Percentiles rank a stretch among this genome's conserved stretches.
Conservation (phyloP, 2,329 filamentous ascomycete species). For the Phyllosticta citribraziliensis region DNA sequence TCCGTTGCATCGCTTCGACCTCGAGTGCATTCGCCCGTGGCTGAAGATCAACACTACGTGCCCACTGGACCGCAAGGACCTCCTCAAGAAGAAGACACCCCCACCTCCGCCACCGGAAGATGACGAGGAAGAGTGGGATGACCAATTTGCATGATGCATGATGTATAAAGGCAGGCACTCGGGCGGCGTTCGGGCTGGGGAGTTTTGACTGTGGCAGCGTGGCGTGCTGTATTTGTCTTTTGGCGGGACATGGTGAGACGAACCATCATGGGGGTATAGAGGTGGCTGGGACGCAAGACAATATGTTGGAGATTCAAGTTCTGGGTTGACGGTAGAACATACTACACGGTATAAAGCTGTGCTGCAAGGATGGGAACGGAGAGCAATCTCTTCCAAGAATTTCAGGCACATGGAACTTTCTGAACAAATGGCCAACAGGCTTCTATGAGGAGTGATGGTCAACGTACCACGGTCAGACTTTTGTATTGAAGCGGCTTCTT, state of each 20-base stretch:
- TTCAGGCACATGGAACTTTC: no score
- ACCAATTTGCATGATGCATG: not conserved
- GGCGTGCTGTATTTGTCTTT: not conserved
- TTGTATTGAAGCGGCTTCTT: no score
- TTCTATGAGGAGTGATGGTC: no score
- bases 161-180: not conserved
- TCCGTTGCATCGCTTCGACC: slow-evolving; percentile 51
- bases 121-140: slow-evolving; percentile 30
- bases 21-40: slow-evolving; percentile 57
- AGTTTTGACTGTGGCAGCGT: not conserved
- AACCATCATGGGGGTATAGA: not conserved
- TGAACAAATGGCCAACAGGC: no score
- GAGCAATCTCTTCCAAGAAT: not conserved
- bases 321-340: no score
- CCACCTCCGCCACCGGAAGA: slow-evolving; percentile 33
- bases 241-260: not conserved
- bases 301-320: no score
- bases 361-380: no score
- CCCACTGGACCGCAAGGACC: slow-evolving; percentile 50
- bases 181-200: slow-evolving; percentile 1
- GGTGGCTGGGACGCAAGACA: no score
- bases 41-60: slow-evolving; percentile 54
- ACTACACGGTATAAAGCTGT: no score
- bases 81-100: slow-evolving; percentile 40
- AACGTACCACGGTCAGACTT: no score